These are phyloP conservation scores for Annulohypoxylon truncatum DNA, from an alignment of 2,329 filamentous ascomycete species.

Conservation along the genomic window DNA sequence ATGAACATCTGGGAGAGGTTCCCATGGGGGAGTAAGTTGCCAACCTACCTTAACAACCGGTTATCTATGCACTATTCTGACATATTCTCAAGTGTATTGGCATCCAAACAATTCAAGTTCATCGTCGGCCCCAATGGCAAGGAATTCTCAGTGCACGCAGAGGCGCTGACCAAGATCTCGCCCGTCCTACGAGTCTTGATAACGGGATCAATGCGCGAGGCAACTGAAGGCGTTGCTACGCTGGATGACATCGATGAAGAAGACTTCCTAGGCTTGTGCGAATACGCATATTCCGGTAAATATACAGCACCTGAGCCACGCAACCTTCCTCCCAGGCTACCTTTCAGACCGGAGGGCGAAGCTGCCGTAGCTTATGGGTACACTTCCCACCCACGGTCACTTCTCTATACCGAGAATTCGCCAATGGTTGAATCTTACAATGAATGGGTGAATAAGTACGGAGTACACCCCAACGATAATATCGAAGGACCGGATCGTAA, in stretches of 20 bases:
- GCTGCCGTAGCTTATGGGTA: background rate
- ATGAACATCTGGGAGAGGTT: background rate
- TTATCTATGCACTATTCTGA: background rate
- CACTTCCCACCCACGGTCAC: background rate
- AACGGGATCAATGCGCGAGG: background rate
- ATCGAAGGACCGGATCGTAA: background rate
- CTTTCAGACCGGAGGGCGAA: background rate
- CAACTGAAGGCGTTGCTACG: background rate
- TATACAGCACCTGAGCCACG: background rate
- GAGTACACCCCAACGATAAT: background rate
- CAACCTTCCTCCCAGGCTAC: background rate
- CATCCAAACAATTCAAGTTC: conserved; percentile 2
- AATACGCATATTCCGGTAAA: background rate
- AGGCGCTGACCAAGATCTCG: background rate
- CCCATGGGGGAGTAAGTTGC: background rate
- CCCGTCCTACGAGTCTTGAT: background rate
- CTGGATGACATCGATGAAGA: background rate
- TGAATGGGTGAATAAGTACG: background rate
- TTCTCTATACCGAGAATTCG: background rate
- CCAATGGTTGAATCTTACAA: background rate
- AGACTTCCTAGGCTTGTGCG: background rate
- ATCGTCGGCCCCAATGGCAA: background rate
- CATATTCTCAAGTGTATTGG: background rate
- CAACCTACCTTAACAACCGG: background rate
- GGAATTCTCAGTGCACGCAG: background rate